Percentiles rank a stretch among this genome's conserved stretches.
These are phyloP conservation scores for Alternaria viburni DNA, from an alignment of 2,329 filamentous ascomycete genomes.

Conservation along the genomic window DNA sequence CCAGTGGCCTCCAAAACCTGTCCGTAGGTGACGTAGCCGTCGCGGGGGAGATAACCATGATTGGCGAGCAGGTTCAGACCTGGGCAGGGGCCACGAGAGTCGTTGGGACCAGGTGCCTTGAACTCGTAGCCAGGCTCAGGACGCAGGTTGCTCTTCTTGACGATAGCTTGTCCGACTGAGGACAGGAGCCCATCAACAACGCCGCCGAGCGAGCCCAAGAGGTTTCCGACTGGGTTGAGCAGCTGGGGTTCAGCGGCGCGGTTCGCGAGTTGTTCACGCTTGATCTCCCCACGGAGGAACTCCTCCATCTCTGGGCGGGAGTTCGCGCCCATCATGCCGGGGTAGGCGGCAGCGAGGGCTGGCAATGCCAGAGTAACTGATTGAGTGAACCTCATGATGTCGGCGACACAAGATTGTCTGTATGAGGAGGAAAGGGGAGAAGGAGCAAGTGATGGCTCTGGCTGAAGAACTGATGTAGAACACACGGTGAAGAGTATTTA, in stretches of 20 bases:
- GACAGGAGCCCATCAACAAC: slow-evolving; percentile 22
- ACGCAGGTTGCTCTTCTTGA: slow-evolving; percentile 23
- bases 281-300: slow-evolving; percentile 12
- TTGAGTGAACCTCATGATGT: slow-evolving; percentile 21
- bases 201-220: slow-evolving; percentile 13
- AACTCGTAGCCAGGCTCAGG: slow-evolving; percentile 28
- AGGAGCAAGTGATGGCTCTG: background rate
- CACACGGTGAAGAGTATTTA: background rate
- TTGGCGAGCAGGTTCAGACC: slow-evolving; percentile 62
- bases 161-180: slow-evolving; percentile 23
- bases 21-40: slow-evolving; percentile 42
- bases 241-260: slow-evolving; percentile 15
- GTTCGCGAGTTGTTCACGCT: slow-evolving; percentile 11
- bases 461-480: background rate
- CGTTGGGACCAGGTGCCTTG: slow-evolving; percentile 20
- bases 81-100: slow-evolving; percentile 53
- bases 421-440: background rate
- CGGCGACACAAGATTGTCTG: background rate
- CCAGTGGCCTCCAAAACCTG: slow-evolving; percentile 22
- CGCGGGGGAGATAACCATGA: slow-evolving; percentile 57
- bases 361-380: slow-evolving; percentile 16
- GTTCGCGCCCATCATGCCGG: slow-evolving; percentile 20
- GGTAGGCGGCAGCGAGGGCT: slow-evolving; percentile 20
- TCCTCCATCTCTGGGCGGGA: slow-evolving; percentile 21
- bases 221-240: slow-evolving; percentile 9